A percentile compares a stretch with the other conserved stretches of the same genome.
phyloP scores from a whole-genome alignment of 768 basidiomycete species.

The Tulasnella calospora region DNA sequence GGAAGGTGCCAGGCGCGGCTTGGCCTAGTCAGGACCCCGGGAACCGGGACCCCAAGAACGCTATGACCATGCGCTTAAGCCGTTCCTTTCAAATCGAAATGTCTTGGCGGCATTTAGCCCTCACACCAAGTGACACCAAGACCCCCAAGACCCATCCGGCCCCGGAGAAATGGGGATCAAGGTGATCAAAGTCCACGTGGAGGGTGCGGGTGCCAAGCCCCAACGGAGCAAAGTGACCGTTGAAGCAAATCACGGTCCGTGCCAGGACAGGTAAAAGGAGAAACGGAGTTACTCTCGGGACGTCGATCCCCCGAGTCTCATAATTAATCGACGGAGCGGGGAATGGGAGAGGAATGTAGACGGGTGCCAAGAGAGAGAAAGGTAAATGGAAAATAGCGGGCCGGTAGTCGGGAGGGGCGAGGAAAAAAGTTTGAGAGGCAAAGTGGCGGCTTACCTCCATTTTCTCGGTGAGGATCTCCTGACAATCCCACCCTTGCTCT shows the following conservation, averaged over 20 bases:
- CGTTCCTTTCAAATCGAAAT: background rate
- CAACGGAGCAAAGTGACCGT: background rate
- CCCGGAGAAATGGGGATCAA: background rate
- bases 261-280: background rate
- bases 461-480: conserved; percentile 58
- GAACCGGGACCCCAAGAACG: background rate
- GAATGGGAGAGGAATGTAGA: background rate
- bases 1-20: too few relatives aligned
- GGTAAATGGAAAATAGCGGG: conserved; percentile 11
- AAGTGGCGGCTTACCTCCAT: conserved; percentile 49
- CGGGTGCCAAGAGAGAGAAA: background rate
- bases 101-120: background rate
- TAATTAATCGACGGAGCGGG: background rate
- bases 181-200: background rate
- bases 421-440: background rate
- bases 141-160: background rate
- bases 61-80: background rate
- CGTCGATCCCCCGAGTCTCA: background rate
- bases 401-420: background rate
- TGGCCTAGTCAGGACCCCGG: background rate
- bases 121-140: background rate
- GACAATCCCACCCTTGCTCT: conserved; percentile 63
- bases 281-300: background rate
- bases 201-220: background rate
- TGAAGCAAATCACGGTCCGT: background rate